Conservation (phyloP, 495 filamentous ascomycete genomes). For the Penicillium nucicola region DNA sequence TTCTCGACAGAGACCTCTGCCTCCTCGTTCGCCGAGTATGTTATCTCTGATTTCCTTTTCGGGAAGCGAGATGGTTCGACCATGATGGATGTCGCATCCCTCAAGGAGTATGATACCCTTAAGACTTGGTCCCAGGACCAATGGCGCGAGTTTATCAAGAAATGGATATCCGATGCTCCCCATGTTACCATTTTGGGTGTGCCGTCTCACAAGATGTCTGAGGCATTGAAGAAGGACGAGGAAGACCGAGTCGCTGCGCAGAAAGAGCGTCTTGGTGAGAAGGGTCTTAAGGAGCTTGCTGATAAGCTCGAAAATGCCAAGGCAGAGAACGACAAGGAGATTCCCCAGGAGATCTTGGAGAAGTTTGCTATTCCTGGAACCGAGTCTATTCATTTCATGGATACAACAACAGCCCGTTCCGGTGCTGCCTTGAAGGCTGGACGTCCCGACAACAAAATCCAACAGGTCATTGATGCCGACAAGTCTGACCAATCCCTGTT, state of each 20-base stretch:
- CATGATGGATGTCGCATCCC: constrained; percentile 60
- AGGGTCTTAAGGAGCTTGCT: constrained; percentile 66
- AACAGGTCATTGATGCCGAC: constrained; percentile 72
- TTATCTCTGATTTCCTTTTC: constrained; percentile 90
- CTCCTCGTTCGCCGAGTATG: constrained; percentile 69
- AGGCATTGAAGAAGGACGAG: constrained; percentile 71
- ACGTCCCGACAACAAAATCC: constrained; percentile 61
- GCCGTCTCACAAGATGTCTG: constrained; percentile 67
- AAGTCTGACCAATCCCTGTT: constrained; percentile 68
- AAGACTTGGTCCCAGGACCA: constrained; percentile 76
- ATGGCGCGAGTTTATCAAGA: constrained; percentile 77
- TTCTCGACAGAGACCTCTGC: constrained; percentile 74
- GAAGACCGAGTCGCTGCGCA: constrained; percentile 52
- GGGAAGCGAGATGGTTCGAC: constrained; percentile 82
- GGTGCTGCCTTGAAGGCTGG: constrained; percentile 74
- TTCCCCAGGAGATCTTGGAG: constrained; percentile 72
- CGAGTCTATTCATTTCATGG: constrained; percentile 89
- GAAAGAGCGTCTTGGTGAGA: constrained; percentile 58
- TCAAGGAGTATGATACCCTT: constrained; percentile 73
- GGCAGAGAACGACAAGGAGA: constrained; percentile 75
- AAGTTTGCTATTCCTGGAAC: constrained; percentile 77
- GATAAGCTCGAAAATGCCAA: constrained; percentile 77
- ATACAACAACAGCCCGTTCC: constrained; percentile 80
- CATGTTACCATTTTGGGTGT: constrained; percentile 88
- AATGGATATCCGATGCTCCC: constrained; percentile 81